Percentiles rank a stretch among this genome's conserved stretches.
phyloP scores from a whole-genome alignment of 176 grass and related monocot species.

The Hordeum marinum region DNA sequence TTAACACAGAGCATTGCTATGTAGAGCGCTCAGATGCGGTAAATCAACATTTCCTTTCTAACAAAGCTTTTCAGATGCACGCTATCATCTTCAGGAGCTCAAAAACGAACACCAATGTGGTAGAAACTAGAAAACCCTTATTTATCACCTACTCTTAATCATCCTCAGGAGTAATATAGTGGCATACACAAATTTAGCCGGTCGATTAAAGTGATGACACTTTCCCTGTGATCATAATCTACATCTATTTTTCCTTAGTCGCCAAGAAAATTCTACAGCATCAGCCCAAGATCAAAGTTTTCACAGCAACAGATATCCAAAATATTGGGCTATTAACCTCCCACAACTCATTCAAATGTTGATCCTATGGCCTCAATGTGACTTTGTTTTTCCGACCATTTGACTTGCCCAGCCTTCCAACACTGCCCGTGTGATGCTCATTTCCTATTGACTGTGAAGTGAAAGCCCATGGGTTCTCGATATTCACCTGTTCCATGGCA shows the following conservation, averaged over 20 bases:
- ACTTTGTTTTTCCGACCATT: not conserved
- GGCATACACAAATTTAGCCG: not conserved
- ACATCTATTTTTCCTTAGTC: not conserved
- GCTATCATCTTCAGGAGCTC: not conserved
- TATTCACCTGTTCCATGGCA: slow-evolving; percentile 78
- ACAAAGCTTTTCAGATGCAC: not conserved
- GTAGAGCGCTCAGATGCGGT: not conserved
- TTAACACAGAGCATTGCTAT: not conserved
- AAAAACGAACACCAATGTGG: not conserved
- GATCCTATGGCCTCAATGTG: not conserved
- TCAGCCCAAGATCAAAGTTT: not conserved
- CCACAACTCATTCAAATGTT: not conserved
- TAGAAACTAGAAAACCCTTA: not conserved
- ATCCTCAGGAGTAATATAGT: no score
- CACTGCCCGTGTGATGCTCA: not conserved
- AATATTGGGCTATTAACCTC: not conserved
- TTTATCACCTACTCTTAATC: not conserved
- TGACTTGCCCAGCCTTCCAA: not conserved
- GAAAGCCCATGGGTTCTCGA: slow-evolving; percentile 74
- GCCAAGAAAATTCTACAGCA: not conserved
- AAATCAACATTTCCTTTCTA: not conserved
- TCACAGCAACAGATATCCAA: not conserved
- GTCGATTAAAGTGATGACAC: not conserved
- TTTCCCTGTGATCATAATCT: not conserved
- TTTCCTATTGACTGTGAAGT: slow-evolving; percentile 40